Conservation (phyloP, 176 grass and related monocot genomes). For the Saccharum officinarum region DNA sequence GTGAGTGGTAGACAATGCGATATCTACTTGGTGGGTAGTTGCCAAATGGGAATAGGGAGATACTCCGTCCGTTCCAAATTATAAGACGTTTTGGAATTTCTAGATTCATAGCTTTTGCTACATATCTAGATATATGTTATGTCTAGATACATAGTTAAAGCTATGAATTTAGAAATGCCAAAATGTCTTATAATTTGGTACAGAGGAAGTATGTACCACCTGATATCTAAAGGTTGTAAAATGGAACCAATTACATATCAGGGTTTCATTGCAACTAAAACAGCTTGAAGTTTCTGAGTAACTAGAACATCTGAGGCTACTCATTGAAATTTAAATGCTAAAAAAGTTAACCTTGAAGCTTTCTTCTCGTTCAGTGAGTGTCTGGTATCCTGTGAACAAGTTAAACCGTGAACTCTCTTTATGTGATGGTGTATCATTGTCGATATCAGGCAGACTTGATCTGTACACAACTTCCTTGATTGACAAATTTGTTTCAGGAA, state of each 20-base stretch:
- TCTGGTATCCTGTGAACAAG: conserved; percentile 81
- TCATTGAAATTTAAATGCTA: conserved; percentile 20
- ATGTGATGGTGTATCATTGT: conserved; percentile 30
- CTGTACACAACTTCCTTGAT: conserved; percentile 63
- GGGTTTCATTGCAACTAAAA: conserved; percentile 6
- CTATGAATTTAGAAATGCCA: too few species aligned
- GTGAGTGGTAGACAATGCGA: background rate
- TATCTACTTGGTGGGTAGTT: conserved; percentile 10
- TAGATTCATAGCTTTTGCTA: too few species aligned
- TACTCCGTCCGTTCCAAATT: too few species aligned
- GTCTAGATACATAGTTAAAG: too few species aligned
- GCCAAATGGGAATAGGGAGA: background rate
- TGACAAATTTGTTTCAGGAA: conserved; percentile 33
- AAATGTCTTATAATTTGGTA: background rate
- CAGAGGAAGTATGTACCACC: background rate
- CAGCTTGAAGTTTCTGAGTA: conserved; percentile 2
- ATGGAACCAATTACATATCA: background rate
- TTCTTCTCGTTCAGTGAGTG: conserved; percentile 80
- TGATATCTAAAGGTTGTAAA: background rate
- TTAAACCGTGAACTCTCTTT: conserved; percentile 59
- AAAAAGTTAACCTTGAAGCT: conserved; percentile 77
- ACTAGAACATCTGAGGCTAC: conserved; percentile 17
- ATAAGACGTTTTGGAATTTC: too few species aligned
- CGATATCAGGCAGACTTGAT: conserved; percentile 36
- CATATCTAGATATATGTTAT: too few species aligned